These are phyloP conservation scores for Rhynchospora breviuscula DNA, from an alignment of 176 grass and related monocot genomes.

Conservation along the genomic window DNA sequence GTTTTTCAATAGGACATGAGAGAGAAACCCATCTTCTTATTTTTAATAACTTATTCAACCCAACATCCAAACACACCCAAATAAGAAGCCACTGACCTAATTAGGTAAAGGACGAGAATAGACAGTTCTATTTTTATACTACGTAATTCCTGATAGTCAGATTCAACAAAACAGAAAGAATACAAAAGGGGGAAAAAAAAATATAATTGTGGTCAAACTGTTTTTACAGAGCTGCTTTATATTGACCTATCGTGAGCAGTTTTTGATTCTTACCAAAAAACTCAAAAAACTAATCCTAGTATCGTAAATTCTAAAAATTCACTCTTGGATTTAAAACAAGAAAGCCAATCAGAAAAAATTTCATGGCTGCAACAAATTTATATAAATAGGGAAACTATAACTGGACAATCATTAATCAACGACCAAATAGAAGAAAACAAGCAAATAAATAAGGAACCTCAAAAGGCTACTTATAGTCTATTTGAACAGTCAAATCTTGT, in stretches of 20 bases:
- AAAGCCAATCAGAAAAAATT: background rate
- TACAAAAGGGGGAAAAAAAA: background rate
- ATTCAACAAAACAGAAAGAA: background rate
- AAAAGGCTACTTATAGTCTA: slow-evolving; percentile 35
- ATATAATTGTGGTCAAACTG: background rate
- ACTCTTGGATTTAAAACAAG: background rate
- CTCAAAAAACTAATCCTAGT: background rate
- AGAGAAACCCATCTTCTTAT: no score
- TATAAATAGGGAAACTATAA: background rate
- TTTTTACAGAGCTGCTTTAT: no score
- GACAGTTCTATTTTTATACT: background rate
- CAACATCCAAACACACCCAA: no score
- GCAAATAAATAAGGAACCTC: background rate
- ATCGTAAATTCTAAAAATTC: background rate
- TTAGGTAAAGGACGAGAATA: background rate
- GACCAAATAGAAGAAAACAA: background rate
- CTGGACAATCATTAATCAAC: background rate
- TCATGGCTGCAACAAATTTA: background rate
- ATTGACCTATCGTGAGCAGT: background rate
- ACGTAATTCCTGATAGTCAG: background rate
- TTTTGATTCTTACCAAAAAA: background rate
- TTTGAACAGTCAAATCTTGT: slow-evolving; percentile 73
- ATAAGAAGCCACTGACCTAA: background rate
- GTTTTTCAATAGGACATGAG: no score
- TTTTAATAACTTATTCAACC: no score